Evolutionary conservation across 257 asterid genomes (phyloP).

Genomic region (Solanum dulcamara): DNA sequence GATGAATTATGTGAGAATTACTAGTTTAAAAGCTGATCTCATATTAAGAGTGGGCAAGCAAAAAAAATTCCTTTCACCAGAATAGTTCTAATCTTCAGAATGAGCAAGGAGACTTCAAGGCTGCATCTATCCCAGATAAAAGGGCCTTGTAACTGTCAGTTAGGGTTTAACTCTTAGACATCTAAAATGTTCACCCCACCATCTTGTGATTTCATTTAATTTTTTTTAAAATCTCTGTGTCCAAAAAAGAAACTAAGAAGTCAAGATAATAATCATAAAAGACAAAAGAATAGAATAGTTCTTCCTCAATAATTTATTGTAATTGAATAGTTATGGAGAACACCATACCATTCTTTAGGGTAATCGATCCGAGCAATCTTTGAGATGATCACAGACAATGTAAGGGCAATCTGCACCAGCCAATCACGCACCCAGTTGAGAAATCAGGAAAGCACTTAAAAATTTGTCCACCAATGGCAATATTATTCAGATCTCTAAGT

Average conservation of each 20-base stretch:
- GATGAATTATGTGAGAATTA: neutral
- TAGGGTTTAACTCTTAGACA: neutral
- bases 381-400: constrained; percentile 82
- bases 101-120: neutral
- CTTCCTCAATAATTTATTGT: neutral
- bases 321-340: constrained; percentile 6
- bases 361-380: constrained; percentile 96
- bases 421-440: neutral
- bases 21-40: neutral
- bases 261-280: neutral
- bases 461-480: neutral
- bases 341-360: constrained; percentile 82
- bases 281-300: neutral
- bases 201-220: neutral
- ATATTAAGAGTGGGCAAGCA: neutral
- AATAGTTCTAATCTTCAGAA: neutral
- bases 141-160: neutral
- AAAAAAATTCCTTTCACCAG: neutral
- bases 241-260: neutral
- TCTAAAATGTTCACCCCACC: neutral
- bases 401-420: constrained; percentile 65
- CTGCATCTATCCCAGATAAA: neutral
- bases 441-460: neutral
- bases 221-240: neutral
- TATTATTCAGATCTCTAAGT: neutral